Evolutionary conservation across 2,329 filamentous ascomycete species (phyloP), one percentile per base, ranked within the genome.

Genomic region (Fusarium paranaense): DNA sequence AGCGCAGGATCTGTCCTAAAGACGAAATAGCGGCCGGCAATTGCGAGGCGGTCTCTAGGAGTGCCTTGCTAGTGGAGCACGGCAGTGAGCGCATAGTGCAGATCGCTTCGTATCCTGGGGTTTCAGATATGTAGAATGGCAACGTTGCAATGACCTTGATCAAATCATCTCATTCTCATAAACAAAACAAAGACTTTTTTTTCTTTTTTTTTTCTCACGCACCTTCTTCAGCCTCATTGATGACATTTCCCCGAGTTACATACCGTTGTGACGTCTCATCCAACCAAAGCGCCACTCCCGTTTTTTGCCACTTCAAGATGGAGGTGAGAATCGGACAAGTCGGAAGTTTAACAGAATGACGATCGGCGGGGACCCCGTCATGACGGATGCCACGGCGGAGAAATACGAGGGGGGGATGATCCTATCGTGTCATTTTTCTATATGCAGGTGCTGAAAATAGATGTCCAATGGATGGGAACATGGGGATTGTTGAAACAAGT

Each of bases 361-460:
- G 60, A 62, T 62, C 60, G 45, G 32, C 60, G 30, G 18, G 40
- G 42, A 13, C 8, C 30, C 54, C 16, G 8, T 62, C n/a, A 35
- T 62, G 60, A 62, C 42, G 60, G 42, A 45, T 22, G 42, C 22
- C 27, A 27, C 27, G 59, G 59, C 13, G 30, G 59, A 37, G 45
- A 62, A 62, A 62, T 62, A 62, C 60, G 60, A 62, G 35, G 16
- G 60, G 33, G 35, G 16, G 35, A 38, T 52, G 18, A 32, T 52
- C 47, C 47, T 52, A 50, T 47, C 59, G 42, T 62, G 59, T 50
- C 42, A 62, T 62, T 25, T 45, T 32, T 32, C 30, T 25, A 18
- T 52, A 52, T 52, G 47, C 47, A 52, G 18, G n/a, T 40, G 45
- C 60, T 62, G 60, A 62, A 62, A 62, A 62, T 62, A 62, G 45